Evolutionary conservation across 352 stramenopile species (phyloP).

Genomic region (Globisporangium iwayamae): DNA sequence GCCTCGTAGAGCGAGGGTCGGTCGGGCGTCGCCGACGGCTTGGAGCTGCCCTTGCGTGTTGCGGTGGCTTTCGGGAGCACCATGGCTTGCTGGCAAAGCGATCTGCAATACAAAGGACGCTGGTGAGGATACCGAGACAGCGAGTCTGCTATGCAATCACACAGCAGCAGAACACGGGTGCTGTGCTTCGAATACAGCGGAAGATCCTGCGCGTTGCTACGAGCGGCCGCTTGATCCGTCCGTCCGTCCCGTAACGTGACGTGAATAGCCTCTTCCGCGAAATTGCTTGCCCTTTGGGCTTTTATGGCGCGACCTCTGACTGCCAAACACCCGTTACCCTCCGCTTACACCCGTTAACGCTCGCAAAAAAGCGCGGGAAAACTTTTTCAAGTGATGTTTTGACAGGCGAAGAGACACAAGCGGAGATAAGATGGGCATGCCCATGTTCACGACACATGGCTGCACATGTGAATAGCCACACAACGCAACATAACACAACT

Average conservation of each 20-base stretch:
- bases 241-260: conserved; percentile 1
- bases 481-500: background rate
- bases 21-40: conserved; percentile 12
- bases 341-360: background rate
- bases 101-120: background rate
- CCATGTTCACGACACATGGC: background rate
- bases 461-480: background rate
- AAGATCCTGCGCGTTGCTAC: background rate
- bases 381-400: background rate
- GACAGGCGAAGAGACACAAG: background rate
- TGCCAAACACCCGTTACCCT: background rate
- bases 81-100: background rate
- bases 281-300: background rate
- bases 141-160: background rate
- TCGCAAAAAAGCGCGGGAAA: conserved; percentile 17
- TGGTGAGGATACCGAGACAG: background rate
- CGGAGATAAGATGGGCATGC: background rate
- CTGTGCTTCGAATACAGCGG: background rate
- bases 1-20: conserved; percentile 35
- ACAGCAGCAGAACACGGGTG: background rate
- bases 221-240: conserved; percentile 2
- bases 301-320: background rate
- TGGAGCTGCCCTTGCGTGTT: conserved; percentile 3
- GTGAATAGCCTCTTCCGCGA: background rate
- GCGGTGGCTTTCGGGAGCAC: conserved; percentile 14